A percentile compares a stretch with the other conserved stretches of the same genome.
Conservation (phyloP, 2,329 filamentous ascomycete genomes). For the Talaromyces piceae region DNA sequence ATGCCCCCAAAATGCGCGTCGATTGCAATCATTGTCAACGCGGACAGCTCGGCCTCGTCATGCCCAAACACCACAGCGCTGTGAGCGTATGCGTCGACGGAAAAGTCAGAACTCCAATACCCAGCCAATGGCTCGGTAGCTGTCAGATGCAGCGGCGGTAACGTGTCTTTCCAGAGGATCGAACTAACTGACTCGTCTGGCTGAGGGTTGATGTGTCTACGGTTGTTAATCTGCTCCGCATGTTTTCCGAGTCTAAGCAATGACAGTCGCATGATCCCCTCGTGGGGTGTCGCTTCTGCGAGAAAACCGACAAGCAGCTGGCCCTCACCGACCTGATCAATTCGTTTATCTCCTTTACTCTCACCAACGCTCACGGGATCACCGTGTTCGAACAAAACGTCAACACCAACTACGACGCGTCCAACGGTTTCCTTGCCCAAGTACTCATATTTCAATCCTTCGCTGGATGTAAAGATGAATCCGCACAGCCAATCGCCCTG, state of each 20-base stretch:
- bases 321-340: not conserved
- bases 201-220: not conserved
- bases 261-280: not conserved
- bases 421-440: not conserved
- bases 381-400: not conserved
- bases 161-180: not conserved
- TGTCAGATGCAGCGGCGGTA: not conserved
- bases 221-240: not conserved
- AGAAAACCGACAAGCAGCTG: not conserved
- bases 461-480: not conserved
- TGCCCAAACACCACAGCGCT: not conserved
- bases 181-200: not conserved
- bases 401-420: not conserved
- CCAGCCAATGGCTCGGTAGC: not conserved
- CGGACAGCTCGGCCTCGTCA: not conserved
- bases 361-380: not conserved
- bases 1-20: not conserved
- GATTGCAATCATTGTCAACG: not conserved
- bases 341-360: not conserved
- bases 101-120: not conserved
- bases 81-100: not conserved
- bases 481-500: not conserved
- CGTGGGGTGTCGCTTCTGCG: not conserved
- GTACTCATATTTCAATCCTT: not conserved
- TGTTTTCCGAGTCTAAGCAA: not conserved